Conservation (phyloP, 2,329 filamentous ascomycete species). For the Macrophomina tecta region DNA sequence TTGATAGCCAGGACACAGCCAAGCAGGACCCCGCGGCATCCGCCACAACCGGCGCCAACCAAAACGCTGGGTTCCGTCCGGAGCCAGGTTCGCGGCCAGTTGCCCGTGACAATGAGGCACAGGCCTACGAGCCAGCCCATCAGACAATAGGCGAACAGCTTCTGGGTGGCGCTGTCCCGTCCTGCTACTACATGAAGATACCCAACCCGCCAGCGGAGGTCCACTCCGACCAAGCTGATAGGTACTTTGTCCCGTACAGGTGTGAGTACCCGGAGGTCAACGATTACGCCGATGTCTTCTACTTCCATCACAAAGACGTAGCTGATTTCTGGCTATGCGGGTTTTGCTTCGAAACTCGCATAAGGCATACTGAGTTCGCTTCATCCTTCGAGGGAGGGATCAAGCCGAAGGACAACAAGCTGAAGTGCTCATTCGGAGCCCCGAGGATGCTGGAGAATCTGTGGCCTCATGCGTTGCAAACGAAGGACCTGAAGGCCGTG, state of each 20-base stretch:
- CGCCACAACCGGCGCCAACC: not conserved
- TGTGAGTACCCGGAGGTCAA: not conserved
- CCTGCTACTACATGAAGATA: not conserved
- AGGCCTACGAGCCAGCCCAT: not conserved
- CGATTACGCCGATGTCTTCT: not conserved
- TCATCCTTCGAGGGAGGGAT: not conserved
- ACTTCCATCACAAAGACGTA: slow-evolving; percentile 2
- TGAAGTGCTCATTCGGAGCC: not conserved
- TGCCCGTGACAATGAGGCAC: not conserved
- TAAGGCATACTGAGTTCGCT: not conserved
- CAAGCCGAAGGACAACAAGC: not conserved
- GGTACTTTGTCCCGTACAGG: not conserved
- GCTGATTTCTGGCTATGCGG: slow-evolving; percentile 6
- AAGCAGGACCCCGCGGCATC: not conserved
- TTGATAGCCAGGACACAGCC: not conserved
- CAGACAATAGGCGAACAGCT: not conserved
- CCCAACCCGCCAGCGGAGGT: not conserved
- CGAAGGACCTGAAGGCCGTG: not conserved
- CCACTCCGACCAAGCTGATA: not conserved
- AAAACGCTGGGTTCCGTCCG: not conserved
- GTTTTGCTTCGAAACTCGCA: slow-evolving; percentile 6
- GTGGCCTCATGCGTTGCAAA: slow-evolving; percentile 2
- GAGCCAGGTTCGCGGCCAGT: not conserved
- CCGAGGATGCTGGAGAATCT: not conserved
- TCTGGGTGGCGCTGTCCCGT: not conserved